Conservation (phyloP, 805 yeast species). For the Pichia heedii region DNA sequence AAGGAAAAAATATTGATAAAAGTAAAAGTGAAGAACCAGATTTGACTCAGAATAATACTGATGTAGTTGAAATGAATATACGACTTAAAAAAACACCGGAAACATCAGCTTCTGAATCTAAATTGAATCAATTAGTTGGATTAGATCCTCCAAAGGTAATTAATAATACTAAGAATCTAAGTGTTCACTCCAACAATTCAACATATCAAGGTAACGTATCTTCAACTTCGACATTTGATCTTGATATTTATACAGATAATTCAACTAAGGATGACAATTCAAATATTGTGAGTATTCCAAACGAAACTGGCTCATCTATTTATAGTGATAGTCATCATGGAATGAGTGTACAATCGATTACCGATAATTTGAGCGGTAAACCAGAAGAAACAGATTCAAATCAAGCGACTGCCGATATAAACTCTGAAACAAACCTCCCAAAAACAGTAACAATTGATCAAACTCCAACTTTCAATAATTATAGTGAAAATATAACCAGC, state of each 20-base stretch:
- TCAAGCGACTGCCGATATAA: conserved; percentile 4
- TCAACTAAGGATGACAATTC: not conserved
- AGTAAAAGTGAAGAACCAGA: not conserved
- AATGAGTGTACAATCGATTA: not conserved
- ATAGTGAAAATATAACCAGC: not conserved
- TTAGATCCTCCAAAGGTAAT: not conserved
- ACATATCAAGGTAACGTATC: conserved; percentile 3
- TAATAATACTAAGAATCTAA: not conserved
- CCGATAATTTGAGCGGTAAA: not conserved
- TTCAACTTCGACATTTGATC: conserved; percentile 10
- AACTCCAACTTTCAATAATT: not conserved
- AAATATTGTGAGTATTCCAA: not conserved
- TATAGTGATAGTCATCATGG: conserved; percentile 1
- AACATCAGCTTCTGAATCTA: not conserved
- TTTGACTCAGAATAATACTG: not conserved
- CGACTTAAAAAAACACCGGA: not conserved
- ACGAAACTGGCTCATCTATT: not conserved
- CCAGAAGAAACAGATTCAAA: conserved; percentile 1
- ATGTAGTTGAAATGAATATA: not conserved
- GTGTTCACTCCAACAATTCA: not conserved
- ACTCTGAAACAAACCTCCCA: not conserved
- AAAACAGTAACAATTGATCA: not conserved
- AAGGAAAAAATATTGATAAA: not conserved
- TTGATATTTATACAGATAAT: conserved; percentile 8
- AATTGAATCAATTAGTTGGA: not conserved